Evolutionary conservation across 441 rosid species (phyloP).

Genomic region (Adansonia madagascariensis): DNA sequence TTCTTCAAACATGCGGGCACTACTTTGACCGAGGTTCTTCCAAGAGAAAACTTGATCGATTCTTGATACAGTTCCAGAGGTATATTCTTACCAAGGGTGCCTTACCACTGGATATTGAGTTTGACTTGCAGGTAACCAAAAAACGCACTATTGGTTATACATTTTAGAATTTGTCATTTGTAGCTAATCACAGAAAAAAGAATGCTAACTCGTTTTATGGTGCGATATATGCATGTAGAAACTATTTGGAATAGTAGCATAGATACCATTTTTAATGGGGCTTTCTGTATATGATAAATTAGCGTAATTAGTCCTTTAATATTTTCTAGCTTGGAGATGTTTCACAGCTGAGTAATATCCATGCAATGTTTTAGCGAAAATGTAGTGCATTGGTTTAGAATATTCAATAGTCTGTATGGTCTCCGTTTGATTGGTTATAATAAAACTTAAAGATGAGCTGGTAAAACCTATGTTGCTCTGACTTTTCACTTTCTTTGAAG

Average conservation of each 20-base stretch:
- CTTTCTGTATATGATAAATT: not conserved
- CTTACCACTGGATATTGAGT: slow-evolving; percentile 89
- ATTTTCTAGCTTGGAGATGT: not conserved
- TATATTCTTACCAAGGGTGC: slow-evolving; percentile 86
- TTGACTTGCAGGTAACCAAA: slow-evolving; percentile 70
- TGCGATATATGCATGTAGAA: not conserved
- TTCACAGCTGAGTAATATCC: not conserved
- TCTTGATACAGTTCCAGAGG: slow-evolving; percentile 91
- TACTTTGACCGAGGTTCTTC: slow-evolving; percentile 98
- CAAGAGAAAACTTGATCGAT: slow-evolving; percentile 92
- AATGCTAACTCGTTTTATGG: not conserved
- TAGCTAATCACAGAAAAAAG: not conserved
- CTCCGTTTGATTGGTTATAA: not conserved
- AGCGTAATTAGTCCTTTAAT: not conserved
- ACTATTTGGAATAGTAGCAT: not conserved
- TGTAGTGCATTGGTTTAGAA: not conserved
- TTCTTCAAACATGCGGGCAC: slow-evolving; percentile 96
- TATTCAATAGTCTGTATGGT: not conserved
- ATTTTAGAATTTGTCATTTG: not conserved
- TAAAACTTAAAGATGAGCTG: not conserved
- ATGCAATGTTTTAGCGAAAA: slow-evolving; percentile 2
- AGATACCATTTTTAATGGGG: not conserved
- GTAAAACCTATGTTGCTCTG: too few relatives aligned
- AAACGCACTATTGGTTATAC: not conserved
- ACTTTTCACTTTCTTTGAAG: too few relatives aligned